A percentile compares a stretch with the other conserved stretches of the same genome.
phyloP scores from a whole-genome alignment of 1,139 yeast genomes.

The Pichia sp. region DNA sequence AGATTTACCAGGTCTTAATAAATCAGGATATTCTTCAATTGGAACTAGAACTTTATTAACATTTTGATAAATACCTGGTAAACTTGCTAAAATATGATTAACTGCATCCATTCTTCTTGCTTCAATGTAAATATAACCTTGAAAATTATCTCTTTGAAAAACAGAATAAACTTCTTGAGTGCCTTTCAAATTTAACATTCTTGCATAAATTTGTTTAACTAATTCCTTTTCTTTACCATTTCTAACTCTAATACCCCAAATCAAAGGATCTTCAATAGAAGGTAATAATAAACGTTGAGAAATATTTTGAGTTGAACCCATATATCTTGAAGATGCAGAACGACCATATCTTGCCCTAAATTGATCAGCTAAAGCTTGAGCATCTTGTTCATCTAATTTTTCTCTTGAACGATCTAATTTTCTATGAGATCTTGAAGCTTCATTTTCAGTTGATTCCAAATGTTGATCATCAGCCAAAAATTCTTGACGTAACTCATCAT shows the following conservation, averaged over 20 bases:
- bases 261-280: slow-evolving; percentile 91
- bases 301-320: slow-evolving; percentile 83
- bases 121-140: slow-evolving; percentile 88
- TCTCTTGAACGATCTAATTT: slow-evolving; percentile 88
- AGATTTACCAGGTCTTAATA: slow-evolving; percentile 83
- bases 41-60: slow-evolving; percentile 71
- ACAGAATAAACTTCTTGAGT: slow-evolving; percentile 81
- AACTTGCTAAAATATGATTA: slow-evolving; percentile 78
- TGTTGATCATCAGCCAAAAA: slow-evolving; percentile 64
- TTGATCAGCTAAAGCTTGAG: slow-evolving; percentile 88
- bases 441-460: slow-evolving; percentile 46
- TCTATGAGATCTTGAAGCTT: slow-evolving; percentile 73
- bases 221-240: slow-evolving; percentile 91
- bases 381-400: slow-evolving; percentile 89
- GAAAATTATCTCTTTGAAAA: slow-evolving; percentile 88
- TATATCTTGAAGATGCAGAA: slow-evolving; percentile 70
- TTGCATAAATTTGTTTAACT: slow-evolving; percentile 57
- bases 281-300: slow-evolving; percentile 93
- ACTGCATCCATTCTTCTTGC: slow-evolving; percentile 93
- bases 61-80: slow-evolving; percentile 69
- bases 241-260: slow-evolving; percentile 92
- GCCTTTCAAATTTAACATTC: slow-evolving; percentile 51
- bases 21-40: slow-evolving; percentile 89
- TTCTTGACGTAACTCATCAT: slow-evolving; percentile 78
- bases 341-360: slow-evolving; percentile 91